Evolutionary conservation across 2,329 filamentous ascomycete species (phyloP), one percentile per base, ranked within the genome.

Genomic region (Botryosphaeria dothidea): DNA sequence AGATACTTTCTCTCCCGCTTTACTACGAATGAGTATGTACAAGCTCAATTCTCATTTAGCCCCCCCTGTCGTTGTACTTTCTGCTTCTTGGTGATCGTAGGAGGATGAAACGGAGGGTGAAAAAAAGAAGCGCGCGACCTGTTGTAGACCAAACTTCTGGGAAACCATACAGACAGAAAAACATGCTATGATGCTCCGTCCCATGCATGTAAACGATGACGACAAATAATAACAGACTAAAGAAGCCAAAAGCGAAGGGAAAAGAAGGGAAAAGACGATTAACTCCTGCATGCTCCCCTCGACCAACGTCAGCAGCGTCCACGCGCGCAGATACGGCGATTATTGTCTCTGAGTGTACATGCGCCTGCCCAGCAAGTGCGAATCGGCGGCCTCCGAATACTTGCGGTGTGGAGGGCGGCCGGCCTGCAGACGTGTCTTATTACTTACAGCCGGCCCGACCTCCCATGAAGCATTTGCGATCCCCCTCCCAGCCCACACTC

Each of bases 121-220:
- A n/a, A 23, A 34, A 34, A 21, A 34, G 34, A 52, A 31, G 25
- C 48, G 34, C 29, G 31, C 11, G 51, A 56, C 34, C 51, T 38
- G n/a, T 34, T 19, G 41, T 56, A 56, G 51, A 56, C 51, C 51
- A 57, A 60, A 49, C 25, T 51, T 38, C 29, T 29, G 45, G 31
- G 31, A 31, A 49, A 34, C 62, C 51, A 46, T 27, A 51, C 62
- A 15, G 62, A 64, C 48, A 54, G 52, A 51, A 64, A 64, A 64
- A 64, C 62, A 64, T 64, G 62, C 62, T 58, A 64, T 64, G 51
- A 64, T 64, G 62, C 62, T 64, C 62, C 62, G 51, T 64, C 51
- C 62, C 51, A 64, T 64, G 62, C 62, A 64, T 57, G 51, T 27
- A 57, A 58, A 48, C 21, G 36, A 63, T 21, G 29, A 52, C 38